A percentile compares a stretch with the other conserved stretches of the same genome.
Conservation (phyloP, 768 basidiomycete species). For the Suillus ampliporus region DNA sequence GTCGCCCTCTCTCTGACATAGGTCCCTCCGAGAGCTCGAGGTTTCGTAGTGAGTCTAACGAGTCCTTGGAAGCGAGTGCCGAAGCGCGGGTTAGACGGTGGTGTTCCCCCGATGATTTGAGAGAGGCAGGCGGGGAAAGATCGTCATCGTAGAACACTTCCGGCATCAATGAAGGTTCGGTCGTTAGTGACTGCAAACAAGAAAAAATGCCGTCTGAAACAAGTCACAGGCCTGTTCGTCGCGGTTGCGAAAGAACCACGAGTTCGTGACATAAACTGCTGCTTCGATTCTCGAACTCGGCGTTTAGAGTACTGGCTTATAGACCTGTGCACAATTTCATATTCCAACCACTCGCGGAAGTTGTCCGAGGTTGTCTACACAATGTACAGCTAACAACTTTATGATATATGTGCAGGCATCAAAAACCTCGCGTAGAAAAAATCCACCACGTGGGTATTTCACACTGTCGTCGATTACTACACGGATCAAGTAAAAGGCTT, state of each 20-base stretch:
- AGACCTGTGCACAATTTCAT: no score
- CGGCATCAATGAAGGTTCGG: slow-evolving; percentile 1
- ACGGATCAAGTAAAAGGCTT: neutral
- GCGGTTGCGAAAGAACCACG: neutral
- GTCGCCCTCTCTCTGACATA: slow-evolving; percentile 36
- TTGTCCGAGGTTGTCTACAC: neutral
- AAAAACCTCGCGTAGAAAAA: neutral
- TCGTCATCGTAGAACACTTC: slow-evolving; percentile 9
- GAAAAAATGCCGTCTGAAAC: neutral
- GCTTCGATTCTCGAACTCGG: neutral
- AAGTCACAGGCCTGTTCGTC: neutral
- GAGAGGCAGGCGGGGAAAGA: slow-evolving; percentile 20
- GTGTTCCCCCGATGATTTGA: slow-evolving; percentile 19
- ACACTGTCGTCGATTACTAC: neutral
- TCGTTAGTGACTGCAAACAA: neutral
- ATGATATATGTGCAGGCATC: neutral
- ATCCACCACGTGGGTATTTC: neutral
- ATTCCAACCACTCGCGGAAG: neutral
- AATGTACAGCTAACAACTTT: neutral
- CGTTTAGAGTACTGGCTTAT: no score
- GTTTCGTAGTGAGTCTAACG: slow-evolving; percentile 76
- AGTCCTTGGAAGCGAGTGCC: slow-evolving; percentile 46
- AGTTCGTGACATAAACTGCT: neutral
- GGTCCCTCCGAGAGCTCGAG: slow-evolving; percentile 79
- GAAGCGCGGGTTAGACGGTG: slow-evolving; percentile 11